Evolutionary conservation across 2,329 filamentous ascomycete species (phyloP), one percentile per base, ranked within the genome.

Genomic region (Calonectria ilicicola): DNA sequence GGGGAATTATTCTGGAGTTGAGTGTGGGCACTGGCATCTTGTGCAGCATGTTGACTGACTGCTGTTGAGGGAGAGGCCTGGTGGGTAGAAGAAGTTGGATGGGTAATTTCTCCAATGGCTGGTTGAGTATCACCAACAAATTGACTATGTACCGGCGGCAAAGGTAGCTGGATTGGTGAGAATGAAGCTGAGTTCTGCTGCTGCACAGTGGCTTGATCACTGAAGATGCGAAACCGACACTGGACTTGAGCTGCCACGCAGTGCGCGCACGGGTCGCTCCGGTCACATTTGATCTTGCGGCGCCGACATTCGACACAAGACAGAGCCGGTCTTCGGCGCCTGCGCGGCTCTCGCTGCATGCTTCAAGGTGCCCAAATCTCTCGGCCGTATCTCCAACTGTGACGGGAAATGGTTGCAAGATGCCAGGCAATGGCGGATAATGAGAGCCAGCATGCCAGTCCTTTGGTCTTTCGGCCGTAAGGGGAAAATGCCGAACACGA

Each of bases 221-320:
- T 23, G 42, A 32, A 62, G 5, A 42, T 8, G 23, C 49, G 49
- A 19, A 62, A 71, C 3, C 9, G 53, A 38, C 69, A 71, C 29
- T 63, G 44, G 47, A 32, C 21, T 3, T 71, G 64, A 17, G 58
- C 21, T 3, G 47, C 23, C 2, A 53, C 40, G 38, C 69, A 71
- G 17, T 71, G 69, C 15, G 44, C 46, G 17, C 69, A 71, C 21
- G 69, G 69, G 14, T 67, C 17, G 2, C 46, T 40, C 12, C 56
- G 53, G n/a, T 71, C 69, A n/a, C 69, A 71, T 17, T 64, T 71
- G 38, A 71, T 71, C 64, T 71, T 71, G n/a, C 69, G 69, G 8
- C 68, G 68, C 15, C 68, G 62, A 17, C 68, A 70, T 35, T 62
- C 68, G 15, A 42, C 23, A 19, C 68, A 70, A 27, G 68, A 56